A percentile compares a stretch with the other conserved stretches of the same genome.
These are phyloP conservation scores for Eragrostis tef DNA, from an alignment of 202 grass and related monocot species.

Conservation along the genomic window DNA sequence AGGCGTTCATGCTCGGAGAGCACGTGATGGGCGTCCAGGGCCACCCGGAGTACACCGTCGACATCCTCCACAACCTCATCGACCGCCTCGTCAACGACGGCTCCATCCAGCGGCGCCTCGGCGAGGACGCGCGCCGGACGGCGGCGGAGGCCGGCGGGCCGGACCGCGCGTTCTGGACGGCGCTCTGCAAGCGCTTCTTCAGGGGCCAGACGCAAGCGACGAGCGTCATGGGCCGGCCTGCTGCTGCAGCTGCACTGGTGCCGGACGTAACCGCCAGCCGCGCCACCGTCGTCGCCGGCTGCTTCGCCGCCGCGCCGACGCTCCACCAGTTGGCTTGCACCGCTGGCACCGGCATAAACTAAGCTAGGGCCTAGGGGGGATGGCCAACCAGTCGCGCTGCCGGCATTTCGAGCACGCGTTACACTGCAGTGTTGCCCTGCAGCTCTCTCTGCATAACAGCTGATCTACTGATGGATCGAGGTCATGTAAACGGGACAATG, in stretches of 20 bases:
- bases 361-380: background rate
- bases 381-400: too few relatives aligned
- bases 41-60: slow-evolving; percentile 60
- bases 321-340: slow-evolving; percentile 29
- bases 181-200: slow-evolving; percentile 61
- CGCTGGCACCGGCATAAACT: slow-evolving; percentile 4
- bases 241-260: background rate
- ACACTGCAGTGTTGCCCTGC: too few relatives aligned
- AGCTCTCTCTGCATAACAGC: too few relatives aligned
- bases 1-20: slow-evolving; percentile 59
- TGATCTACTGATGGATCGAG: too few relatives aligned
- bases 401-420: too few relatives aligned
- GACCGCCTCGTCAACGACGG: slow-evolving; percentile 38
- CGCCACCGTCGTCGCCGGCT: background rate
- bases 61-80: slow-evolving; percentile 60
- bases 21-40: slow-evolving; percentile 63
- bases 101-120: slow-evolving; percentile 23
- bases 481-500: too few relatives aligned
- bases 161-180: slow-evolving; percentile 54
- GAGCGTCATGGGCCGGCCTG: too few relatives aligned
- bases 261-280: background rate
- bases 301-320: background rate
- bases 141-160: slow-evolving; percentile 33
- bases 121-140: slow-evolving; percentile 43
- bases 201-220: background rate